phyloP scores from a whole-genome alignment of 106 monocot genomes.

The Gastrodia elata region DNA sequence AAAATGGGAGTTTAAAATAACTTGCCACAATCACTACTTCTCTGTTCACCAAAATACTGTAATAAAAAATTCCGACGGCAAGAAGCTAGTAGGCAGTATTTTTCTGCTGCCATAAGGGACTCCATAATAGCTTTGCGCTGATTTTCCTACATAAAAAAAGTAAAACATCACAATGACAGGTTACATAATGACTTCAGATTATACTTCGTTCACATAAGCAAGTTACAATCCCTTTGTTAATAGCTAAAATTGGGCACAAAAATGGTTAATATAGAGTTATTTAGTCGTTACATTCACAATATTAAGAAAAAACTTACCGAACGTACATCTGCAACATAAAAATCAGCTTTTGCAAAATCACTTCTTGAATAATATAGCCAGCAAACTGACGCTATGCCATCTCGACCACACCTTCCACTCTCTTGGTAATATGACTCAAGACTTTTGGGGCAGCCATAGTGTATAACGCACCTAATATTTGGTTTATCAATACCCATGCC shows the following conservation, averaged over 20 bases:
- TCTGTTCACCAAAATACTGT: constrained; percentile 78
- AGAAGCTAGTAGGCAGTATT: constrained; percentile 70
- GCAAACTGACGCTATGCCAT: constrained; percentile 82
- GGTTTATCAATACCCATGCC: constrained; percentile 99
- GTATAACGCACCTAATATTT: constrained; percentile 90
- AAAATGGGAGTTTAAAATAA: not conserved
- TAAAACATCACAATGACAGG: not conserved
- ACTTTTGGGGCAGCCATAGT: constrained; percentile 97
- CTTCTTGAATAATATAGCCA: constrained; percentile 91
- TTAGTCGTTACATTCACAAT: not conserved
- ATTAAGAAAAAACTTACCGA: constrained; percentile 41
- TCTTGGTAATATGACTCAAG: constrained; percentile 96
- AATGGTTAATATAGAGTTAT: not conserved
- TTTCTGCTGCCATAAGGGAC: constrained; percentile 80
- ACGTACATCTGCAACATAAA: constrained; percentile 64
- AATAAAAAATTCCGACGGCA: constrained; percentile 85
- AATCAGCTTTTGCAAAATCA: constrained; percentile 93
- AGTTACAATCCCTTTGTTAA: not conserved
- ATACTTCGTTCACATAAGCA: not conserved
- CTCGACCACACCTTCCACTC: constrained; percentile 98
- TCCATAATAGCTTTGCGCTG: constrained; percentile 74
- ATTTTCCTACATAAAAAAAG: constrained; percentile 40
- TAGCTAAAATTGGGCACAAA: not conserved
- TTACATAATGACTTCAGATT: not conserved
- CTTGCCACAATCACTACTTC: constrained; percentile 48